Evolutionary conservation across 2,329 filamentous ascomycete genomes (phyloP).

Genomic region (Diplodia intermedia): DNA sequence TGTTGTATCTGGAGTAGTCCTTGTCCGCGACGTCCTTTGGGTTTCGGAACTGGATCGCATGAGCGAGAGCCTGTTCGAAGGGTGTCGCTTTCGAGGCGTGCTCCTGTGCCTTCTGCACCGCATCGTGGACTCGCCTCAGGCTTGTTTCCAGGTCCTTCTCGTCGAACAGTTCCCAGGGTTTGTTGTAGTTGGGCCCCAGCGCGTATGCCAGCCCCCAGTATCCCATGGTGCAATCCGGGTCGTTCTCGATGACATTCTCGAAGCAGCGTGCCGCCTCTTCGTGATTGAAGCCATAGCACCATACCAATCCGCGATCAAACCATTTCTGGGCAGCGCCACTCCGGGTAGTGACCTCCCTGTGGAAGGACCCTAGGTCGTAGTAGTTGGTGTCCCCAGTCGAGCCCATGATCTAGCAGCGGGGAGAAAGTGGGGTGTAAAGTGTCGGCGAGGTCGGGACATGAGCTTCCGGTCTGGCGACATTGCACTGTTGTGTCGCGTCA

Average conservation of each 20-base stretch:
- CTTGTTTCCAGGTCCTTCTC: slow-evolving; percentile 62
- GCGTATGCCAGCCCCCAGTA: slow-evolving; percentile 76
- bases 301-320: slow-evolving; percentile 76
- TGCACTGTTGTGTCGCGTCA: not conserved
- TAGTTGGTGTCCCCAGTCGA: slow-evolving; percentile 36
- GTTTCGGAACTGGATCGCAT: slow-evolving; percentile 68
- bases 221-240: slow-evolving; percentile 66
- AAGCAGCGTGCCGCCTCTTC: slow-evolving; percentile 73
- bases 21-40: slow-evolving; percentile 55
- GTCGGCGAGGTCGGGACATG: not conserved
- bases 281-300: slow-evolving; percentile 79
- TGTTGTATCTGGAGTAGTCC: slow-evolving; percentile 64
- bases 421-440: not conserved
- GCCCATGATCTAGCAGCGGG: not conserved
- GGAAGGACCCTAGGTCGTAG: slow-evolving; percentile 66
- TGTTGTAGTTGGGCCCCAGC: slow-evolving; percentile 79
- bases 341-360: slow-evolving; percentile 62
- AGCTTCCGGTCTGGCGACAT: not conserved
- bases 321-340: slow-evolving; percentile 64
- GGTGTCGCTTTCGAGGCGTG: slow-evolving; percentile 50
- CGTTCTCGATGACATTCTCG: slow-evolving; percentile 62
- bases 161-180: slow-evolving; percentile 77
- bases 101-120: slow-evolving; percentile 55
- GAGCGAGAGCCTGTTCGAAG: slow-evolving; percentile 68
- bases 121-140: slow-evolving; percentile 57